Conservation (phyloP, 2,329 filamentous ascomycete genomes). For the Zymoseptoria ardabiliae region DNA sequence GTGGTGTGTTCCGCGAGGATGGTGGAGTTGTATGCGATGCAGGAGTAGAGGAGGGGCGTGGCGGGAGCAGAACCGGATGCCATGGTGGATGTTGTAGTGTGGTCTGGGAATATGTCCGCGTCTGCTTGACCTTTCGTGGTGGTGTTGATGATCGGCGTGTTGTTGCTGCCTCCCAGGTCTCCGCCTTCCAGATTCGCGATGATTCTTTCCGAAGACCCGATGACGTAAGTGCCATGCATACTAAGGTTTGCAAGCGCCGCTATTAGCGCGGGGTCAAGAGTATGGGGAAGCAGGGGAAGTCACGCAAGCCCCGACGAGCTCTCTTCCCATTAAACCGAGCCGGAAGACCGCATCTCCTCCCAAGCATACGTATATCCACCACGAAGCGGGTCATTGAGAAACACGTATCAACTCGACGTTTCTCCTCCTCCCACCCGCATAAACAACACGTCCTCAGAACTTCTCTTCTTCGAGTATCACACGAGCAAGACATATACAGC, state of each 20-base stretch:
- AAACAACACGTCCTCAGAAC: not conserved
- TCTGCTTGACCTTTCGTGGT: not conserved
- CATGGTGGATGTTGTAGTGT: constrained; percentile 21
- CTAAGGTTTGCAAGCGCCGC: too few relatives aligned
- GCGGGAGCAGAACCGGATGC: constrained; percentile 30
- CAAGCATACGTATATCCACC: not conserved
- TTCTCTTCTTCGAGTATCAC: not conserved
- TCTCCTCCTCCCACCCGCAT: not conserved
- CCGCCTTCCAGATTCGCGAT: not conserved
- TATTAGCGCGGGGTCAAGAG: too few relatives aligned
- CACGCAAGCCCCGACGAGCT: too few relatives aligned
- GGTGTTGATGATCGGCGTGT: not conserved
- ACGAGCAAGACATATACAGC: not conserved
- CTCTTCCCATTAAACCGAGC: too few relatives aligned
- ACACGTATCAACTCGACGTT: not conserved
- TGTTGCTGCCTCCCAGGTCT: not conserved
- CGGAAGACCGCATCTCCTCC: not conserved
- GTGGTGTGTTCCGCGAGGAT: constrained; percentile 91
- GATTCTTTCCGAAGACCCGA: too few relatives aligned
- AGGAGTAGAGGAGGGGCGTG: constrained; percentile 49
- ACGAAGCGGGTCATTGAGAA: not conserved
- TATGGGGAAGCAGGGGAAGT: too few relatives aligned
- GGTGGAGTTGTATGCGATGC: constrained; percentile 87
- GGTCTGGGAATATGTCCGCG: not conserved
- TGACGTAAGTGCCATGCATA: too few relatives aligned